phyloP scores from a whole-genome alignment of 148 eudicot species.

The Rhododendron ferrugineum region DNA sequence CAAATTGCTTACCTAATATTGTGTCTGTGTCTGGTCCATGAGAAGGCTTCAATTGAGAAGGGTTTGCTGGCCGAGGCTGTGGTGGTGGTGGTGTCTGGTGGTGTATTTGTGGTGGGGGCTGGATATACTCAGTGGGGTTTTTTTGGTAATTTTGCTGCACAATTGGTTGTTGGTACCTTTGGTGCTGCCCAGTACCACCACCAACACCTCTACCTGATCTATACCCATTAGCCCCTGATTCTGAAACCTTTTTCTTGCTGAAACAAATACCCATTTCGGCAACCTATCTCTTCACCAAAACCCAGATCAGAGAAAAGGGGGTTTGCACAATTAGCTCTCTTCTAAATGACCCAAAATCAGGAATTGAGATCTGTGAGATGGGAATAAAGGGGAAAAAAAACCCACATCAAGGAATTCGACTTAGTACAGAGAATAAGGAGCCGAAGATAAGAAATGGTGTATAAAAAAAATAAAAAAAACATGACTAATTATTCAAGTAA shows the following conservation, averaged over 20 bases:
- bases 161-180: constrained; percentile 14
- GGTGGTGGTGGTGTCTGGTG: constrained; percentile 16
- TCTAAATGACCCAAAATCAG: neutral
- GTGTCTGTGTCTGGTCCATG: constrained; percentile 22
- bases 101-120: constrained; percentile 11
- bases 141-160: constrained; percentile 9
- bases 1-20: constrained; percentile 61
- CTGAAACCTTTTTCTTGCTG: constrained; percentile 30
- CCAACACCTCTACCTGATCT: constrained; percentile 19
- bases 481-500: neutral
- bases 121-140: constrained; percentile 21
- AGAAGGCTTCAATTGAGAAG: constrained; percentile 14
- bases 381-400: neutral
- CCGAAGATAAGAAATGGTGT: neutral
- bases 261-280: constrained; percentile 47
- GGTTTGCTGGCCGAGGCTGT: constrained; percentile 14
- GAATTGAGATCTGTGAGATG: constrained; percentile 5
- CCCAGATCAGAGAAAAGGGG: constrained; percentile 13
- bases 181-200: constrained; percentile 7
- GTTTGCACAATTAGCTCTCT: neutral
- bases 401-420: neutral
- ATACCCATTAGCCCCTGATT: constrained; percentile 23
- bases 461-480: neutral
- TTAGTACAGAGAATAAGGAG: neutral
- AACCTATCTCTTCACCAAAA: constrained; percentile 4